Evolutionary conservation across 2,329 filamentous ascomycete genomes (phyloP), one percentile per base, ranked within the genome.

Genomic region (Herpotrichia juniperi): DNA sequence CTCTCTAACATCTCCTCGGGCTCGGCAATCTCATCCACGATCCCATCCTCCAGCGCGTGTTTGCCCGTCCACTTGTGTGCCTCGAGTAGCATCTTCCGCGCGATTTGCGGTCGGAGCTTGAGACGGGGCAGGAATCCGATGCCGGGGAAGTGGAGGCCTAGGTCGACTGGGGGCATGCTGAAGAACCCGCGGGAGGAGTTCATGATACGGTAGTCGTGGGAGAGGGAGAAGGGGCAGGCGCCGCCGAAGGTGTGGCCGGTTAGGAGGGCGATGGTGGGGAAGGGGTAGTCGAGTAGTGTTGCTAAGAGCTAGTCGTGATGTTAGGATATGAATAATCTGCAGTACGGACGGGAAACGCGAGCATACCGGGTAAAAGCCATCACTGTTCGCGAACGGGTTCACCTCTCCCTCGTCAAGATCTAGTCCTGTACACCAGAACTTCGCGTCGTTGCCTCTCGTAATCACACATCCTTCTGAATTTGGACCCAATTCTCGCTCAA

Each of bases 101-200:
- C 80, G n/a, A 83, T 66, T 40, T 77, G 73, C 9, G 81, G 79
- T 0, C 67, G 73, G 2, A 84, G 73, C 59, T 84, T 84, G 7
- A 83, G 69, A 1, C 81, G 74, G 1, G 80, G 79, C 6, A 84
- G 71, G 2, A 75, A 70, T 3, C 81, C 81, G 42, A 84, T 83
- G 9, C 81, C 82, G 12, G 79, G 78, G 53, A 84, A 84, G 56
- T 83, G 80, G 24, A 84, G 68, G 4, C 82, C 82, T 1, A 84
- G 74, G 48, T 83, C 76, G 0, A 84, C 79, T 0, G 82, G 81
- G 0, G 81, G 82, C 69, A 73, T 73, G 34, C 59, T 70, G 48
- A 69, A 63, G 50, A 67, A 72, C 7, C 70, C 69, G 7, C 69
- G 67, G 16, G 54, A 53, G 0, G 62, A 58, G 42, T 72, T 73